Evolutionary conservation across 1,284 basidiomycete species (phyloP).

Genomic region (Leccinum holopus): DNA sequence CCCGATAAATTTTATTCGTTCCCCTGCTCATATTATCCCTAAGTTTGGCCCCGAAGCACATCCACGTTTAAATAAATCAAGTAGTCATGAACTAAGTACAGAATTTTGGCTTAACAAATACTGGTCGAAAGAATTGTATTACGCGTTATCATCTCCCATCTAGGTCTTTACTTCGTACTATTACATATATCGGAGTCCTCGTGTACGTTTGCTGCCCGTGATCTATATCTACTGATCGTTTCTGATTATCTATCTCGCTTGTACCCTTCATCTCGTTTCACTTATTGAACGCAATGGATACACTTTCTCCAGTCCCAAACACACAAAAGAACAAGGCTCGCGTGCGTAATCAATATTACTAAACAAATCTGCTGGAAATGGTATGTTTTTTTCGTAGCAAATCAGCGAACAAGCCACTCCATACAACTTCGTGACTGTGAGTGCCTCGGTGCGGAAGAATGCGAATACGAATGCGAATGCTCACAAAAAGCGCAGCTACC

Average conservation of each 20-base stretch:
- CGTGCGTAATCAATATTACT: not conserved
- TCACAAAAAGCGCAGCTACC: not conserved
- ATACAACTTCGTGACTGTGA: slow-evolving; percentile 1
- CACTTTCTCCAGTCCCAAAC: not conserved
- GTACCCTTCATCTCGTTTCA: not conserved
- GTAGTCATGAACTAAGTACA: not conserved
- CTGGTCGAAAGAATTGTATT: not conserved
- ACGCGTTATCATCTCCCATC: not conserved
- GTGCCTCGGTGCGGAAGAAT: not conserved
- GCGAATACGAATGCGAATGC: not conserved
- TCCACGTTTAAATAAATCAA: not conserved
- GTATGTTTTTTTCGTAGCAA: not conserved
- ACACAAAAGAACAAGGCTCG: not conserved
- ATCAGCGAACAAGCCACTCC: not conserved
- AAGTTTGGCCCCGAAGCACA: not conserved
- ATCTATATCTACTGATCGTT: not conserved
- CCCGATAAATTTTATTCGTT: not conserved
- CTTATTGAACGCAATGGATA: not conserved
- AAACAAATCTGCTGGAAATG: not conserved
- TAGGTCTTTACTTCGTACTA: not conserved
- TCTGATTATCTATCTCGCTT: not conserved
- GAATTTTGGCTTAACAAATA: slow-evolving; percentile 8
- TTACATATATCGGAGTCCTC: not conserved
- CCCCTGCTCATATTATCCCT: not conserved
- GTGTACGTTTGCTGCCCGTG: not conserved